These are phyloP conservation scores for Talaromyces sp. DNA, from an alignment of 2,329 filamentous ascomycete genomes.

Conservation along the genomic window DNA sequence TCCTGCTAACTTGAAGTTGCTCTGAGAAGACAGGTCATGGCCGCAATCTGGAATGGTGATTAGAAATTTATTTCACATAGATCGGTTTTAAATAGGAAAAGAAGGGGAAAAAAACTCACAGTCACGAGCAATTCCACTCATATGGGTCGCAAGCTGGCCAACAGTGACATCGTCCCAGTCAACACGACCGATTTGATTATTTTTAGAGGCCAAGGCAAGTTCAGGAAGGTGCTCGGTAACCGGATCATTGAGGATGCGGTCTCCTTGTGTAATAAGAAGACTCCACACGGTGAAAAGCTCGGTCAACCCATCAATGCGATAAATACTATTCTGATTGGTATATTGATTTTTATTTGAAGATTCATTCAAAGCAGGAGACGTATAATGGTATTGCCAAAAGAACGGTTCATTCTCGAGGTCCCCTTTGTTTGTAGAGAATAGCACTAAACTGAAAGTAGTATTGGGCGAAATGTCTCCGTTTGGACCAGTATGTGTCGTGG, in stretches of 20 bases:
- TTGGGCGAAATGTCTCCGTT: background rate
- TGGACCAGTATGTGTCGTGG: background rate
- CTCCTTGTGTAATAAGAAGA: background rate
- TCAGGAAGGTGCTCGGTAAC: constrained; percentile 38
- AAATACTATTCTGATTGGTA: background rate
- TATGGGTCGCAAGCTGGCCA: constrained; percentile 19
- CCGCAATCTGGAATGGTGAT: background rate
- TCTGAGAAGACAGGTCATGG: background rate
- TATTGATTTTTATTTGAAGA: background rate
- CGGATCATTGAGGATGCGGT: constrained; percentile 29
- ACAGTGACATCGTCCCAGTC: constrained; percentile 18
- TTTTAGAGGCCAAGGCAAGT: constrained; percentile 13
- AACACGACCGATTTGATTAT: background rate
- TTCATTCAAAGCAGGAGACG: background rate
- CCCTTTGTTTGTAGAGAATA: background rate
- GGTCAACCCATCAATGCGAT: constrained; percentile 1
- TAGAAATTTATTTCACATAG: background rate
- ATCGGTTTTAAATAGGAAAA: no score
- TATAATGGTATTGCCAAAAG: background rate
- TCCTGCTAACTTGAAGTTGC: background rate
- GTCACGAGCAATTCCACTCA: constrained; percentile 15
- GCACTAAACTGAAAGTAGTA: background rate
- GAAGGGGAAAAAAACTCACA: constrained; percentile 11
- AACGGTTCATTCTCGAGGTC: background rate
- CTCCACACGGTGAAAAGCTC: background rate